Base-by-base conservation (phyloP, 2,329 filamentous ascomycete genomes). In the Diaporthe citriasiana region DNA sequence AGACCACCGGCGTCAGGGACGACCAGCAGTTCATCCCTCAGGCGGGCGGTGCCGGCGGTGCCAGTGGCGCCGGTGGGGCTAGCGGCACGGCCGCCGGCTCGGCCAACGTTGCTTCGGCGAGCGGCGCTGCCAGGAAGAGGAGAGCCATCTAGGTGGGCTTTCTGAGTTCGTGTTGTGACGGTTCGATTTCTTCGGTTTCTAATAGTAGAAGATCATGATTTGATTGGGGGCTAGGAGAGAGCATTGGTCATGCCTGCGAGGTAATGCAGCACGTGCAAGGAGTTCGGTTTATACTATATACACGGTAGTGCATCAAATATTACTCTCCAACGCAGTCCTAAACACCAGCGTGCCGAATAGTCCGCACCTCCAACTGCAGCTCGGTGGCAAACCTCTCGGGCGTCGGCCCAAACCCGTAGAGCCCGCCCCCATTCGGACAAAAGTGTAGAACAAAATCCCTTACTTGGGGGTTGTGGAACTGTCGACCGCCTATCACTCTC, bases 11-110 rank as follows among this genome's bases (percentile, higher is more conserved):
- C 33, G n/a, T 68, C 63, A 68, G 63, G 47, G 63, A 68, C 17
- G 63, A 68, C 47, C 12, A 68, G 63, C 63, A 68, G 63, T 68
- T 68, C 30, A 47, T 68, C 42, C 63, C 63, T 9, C 63, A 53
- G 33, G 45, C 30, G 8, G 63, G 45, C 47, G 42, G 42, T 10
- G 25, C 59, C 10, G n/a, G 35, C 10, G n/a, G 35, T 9, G 33
- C 33, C 40, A 17, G 13, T 42, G 40, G 40, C 13, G 13, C 5
- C 33, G 33, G 33, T n/a, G n/a, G 59, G 25, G 56, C 33, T 12
- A 65, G 60, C 42, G 3, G 42, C 45, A n/a, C 45, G 7, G 45
- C 45, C 7, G 15, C 38, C 2, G 25, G 57, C 60, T 51, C 60
- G 30, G 60, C 60, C 22, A 66, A 8, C 27, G n/a, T 22, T 53